Base-by-base conservation (phyloP, 179 eudicot species). In the Camellia oleifera region DNA sequence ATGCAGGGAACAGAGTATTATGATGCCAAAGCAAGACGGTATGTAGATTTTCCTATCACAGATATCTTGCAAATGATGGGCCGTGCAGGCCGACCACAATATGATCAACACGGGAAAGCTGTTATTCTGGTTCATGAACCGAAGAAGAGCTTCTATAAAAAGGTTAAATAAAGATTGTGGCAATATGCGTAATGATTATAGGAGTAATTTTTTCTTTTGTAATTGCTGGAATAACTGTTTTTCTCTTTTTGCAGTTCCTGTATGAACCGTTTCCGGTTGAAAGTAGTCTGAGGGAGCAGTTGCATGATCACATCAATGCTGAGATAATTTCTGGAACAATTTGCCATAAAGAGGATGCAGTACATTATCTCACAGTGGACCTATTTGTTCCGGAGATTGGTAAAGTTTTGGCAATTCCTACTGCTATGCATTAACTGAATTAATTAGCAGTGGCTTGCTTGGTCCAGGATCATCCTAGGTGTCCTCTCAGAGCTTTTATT, bases 11-110 rank as follows among this genome's bases (percentile, higher is more conserved):
- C 99, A 18, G 99, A 96, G 85, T 96, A 64, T 82, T 96, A 75
- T 86, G 99, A 96, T 85, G 99, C 92, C 56, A 96, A 94, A 84
- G 67, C 87, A 82, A 96, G 90, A 83, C 86, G 99, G 71, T 96
- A 96, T 87, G 93, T 96, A 81, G 99, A 96, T 91, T 96, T 94
- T 82, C 99, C 99, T 62, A 92, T 96, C 79, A 96, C 99, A 48
- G 99, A 96, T 91, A 96, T 96, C 77, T 78, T 96, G 88, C 99
- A 96, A 89, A 96, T 96, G 99, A 96, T 96, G 99, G 99, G 99
- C 72, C 94, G 99, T 84, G 99, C 99, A 57, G 99, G 99, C 14
- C 90, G 99, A 60, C 99, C 99, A 46, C 99, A 96, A 81, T 96
- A 77, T 82, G 99, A 96, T 78, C 99, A 96, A 84, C 96, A 96